Evolutionary conservation across 2,329 filamentous ascomycete genomes (phyloP), one percentile per base, ranked within the genome.

Genomic region (Huntiella moniliformis): DNA sequence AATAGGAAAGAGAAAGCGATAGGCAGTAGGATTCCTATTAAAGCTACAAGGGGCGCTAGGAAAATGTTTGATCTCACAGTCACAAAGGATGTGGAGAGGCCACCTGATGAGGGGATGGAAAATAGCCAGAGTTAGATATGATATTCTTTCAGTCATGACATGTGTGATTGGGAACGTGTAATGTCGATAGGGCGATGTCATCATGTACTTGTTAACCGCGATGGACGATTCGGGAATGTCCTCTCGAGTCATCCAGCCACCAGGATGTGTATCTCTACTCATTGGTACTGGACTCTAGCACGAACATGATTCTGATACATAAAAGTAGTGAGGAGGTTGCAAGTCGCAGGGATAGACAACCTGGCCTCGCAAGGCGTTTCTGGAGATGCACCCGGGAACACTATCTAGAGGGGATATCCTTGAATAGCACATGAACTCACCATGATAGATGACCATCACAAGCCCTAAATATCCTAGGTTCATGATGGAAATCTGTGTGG

Each of bases 381-480:
- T 36, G 12, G 12, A 4, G 7, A 7, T 11, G 34, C 12, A 7
- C 34, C 12, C 8, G 12, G 4, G 35, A 37, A 15, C 32, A 34
- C 3, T 7, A 35, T 31, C 3, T 8, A 34, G 15, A 16, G 5
- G 11, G 10, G 16, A 12, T 17, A 31, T 4, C 22, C 31, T 13
- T 16, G 13, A 33, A 12, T 28, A 39, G 8, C n/a, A 6, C 31
- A 0, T 1, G 0, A 7, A 13, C 33, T 22, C 4, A 68, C 75
- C 78, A 64, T 85, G 77, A 56, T 74, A 85, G 0, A 86, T 79
- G 1, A 86, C 60, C 18, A 83, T 60, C 5, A 86, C 68, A n/a
- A 86, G 57, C 0, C 82, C 81, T 0, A 86, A 59, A 55, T 86
- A 87, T 0, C 82, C 82, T 1, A 86, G 57, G 49, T 80, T 69